A percentile compares a stretch with the other conserved stretches of the same genome.
These are phyloP conservation scores for Vitis riparia DNA, from an alignment of 164 flowering plant species.

Conservation along the genomic window DNA sequence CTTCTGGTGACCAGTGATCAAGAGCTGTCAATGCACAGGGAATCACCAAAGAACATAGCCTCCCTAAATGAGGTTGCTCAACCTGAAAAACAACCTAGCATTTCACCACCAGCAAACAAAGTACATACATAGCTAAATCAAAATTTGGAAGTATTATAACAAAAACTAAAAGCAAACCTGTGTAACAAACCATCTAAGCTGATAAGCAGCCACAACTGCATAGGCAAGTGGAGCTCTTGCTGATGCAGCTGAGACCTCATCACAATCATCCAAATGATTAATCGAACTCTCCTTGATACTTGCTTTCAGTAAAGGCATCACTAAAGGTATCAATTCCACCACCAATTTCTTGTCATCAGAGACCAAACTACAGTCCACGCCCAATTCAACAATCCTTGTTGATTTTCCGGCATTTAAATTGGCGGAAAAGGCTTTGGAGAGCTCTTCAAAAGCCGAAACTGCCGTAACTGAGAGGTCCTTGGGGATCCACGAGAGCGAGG, in stretches of 20 bases:
- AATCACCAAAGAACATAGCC: slow-evolving; percentile 63
- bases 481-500: slow-evolving; percentile 66
- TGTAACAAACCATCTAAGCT: slow-evolving; percentile 81
- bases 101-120: neutral
- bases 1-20: slow-evolving; percentile 94
- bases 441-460: slow-evolving; percentile 36
- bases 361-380: slow-evolving; percentile 28
- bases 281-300: slow-evolving; percentile 70
- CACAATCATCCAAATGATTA: slow-evolving; percentile 44
- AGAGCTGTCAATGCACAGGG: slow-evolving; percentile 90
- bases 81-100: slow-evolving; percentile 43
- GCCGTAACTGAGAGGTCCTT: slow-evolving; percentile 38
- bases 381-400: slow-evolving; percentile 31
- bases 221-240: slow-evolving; percentile 68
- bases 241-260: slow-evolving; percentile 64
- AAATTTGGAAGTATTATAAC: neutral
- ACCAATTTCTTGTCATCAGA: slow-evolving; percentile 50
- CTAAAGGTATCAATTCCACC: slow-evolving; percentile 59
- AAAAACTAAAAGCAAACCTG: slow-evolving; percentile 45
- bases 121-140: neutral
- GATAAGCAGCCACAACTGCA: slow-evolving; percentile 85
- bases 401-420: slow-evolving; percentile 18
- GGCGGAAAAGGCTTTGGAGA: slow-evolving; percentile 33
- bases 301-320: slow-evolving; percentile 59
- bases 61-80: slow-evolving; percentile 62